A percentile compares a stretch with the other conserved stretches of the same genome.
These are phyloP conservation scores for Cordyceps cateniannulata DNA, from an alignment of 2,329 filamentous ascomycete genomes.

Conservation along the genomic window DNA sequence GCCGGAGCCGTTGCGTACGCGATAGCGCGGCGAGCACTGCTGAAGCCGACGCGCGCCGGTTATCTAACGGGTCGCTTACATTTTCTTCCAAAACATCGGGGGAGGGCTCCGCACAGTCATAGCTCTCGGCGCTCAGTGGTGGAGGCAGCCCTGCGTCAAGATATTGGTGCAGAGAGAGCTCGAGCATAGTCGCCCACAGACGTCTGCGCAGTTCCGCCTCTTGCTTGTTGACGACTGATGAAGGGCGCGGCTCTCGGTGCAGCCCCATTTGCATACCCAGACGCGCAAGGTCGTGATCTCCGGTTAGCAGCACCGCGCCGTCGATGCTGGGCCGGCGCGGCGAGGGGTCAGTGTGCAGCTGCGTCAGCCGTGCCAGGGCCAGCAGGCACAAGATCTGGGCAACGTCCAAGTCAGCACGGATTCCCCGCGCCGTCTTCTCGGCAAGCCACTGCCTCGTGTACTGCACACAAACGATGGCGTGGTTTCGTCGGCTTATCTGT, in stretches of 20 bases:
- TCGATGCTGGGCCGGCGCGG: background rate
- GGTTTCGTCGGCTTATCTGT: conserved; percentile 2
- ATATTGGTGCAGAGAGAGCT: conserved; percentile 38
- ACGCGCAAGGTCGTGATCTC: conserved; percentile 21
- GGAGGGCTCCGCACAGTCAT: conserved; percentile 28
- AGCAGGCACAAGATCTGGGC: conserved; percentile 27
- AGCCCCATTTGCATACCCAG: conserved; percentile 45
- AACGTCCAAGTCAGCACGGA: conserved; percentile 7
- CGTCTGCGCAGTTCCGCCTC: conserved; percentile 38
- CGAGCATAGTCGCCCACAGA: conserved; percentile 42
- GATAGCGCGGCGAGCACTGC: conserved; percentile 18
- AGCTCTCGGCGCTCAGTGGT: conserved; percentile 34
- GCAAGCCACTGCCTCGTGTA: conserved; percentile 20
- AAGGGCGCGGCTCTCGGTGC: conserved; percentile 40
- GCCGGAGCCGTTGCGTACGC: conserved; percentile 16
- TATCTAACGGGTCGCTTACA: background rate
- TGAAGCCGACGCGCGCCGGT: conserved; percentile 25
- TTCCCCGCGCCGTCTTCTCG: conserved; percentile 6
- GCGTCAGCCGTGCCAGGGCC: conserved; percentile 21
- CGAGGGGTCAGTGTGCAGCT: conserved; percentile 4
- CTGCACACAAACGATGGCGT: conserved; percentile 18
- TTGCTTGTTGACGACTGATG: conserved; percentile 27
- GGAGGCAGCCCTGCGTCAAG: conserved; percentile 39
- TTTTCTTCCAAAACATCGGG: background rate
- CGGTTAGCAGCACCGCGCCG: conserved; percentile 5